Percentiles rank a stretch among this genome's conserved stretches.
These are phyloP conservation scores for Rhodofomes roseus DNA, from an alignment of 1,284 basidiomycete species.

Conservation along the genomic window DNA sequence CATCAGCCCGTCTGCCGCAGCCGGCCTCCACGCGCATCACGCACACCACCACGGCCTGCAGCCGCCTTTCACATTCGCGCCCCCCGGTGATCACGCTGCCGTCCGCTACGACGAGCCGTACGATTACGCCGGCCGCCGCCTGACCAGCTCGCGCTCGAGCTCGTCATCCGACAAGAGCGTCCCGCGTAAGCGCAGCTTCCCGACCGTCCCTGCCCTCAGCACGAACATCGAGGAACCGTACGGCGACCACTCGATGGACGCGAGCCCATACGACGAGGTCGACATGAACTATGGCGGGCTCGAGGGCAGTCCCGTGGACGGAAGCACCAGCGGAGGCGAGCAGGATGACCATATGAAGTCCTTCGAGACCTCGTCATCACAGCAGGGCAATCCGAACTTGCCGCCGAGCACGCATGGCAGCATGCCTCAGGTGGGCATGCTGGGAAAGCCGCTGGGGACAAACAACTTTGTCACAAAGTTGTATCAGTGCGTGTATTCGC, in stretches of 20 bases:
- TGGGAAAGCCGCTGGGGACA: conserved; percentile 64
- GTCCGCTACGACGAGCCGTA: conserved; percentile 32
- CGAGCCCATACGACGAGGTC: conserved; percentile 43
- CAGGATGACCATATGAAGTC: conserved; percentile 34
- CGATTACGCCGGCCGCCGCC: conserved; percentile 27
- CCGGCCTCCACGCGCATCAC: conserved; percentile 27
- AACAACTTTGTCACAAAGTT: conserved; percentile 84
- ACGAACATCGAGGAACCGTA: conserved; percentile 35
- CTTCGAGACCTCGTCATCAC: conserved; percentile 19
- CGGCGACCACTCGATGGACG: conserved; percentile 27
- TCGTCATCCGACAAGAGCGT: conserved; percentile 47
- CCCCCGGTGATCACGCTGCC: conserved; percentile 24
- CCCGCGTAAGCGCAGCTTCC: conserved; percentile 60
- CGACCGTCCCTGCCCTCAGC: conserved; percentile 38
- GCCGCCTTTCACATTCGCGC: conserved; percentile 41
- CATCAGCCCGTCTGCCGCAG: conserved; percentile 44
- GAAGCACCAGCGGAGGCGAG: conserved; percentile 47
- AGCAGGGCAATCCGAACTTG: neutral
- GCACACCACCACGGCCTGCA: conserved; percentile 27
- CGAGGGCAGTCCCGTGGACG: conserved; percentile 51
- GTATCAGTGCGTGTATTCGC: conserved; percentile 58
- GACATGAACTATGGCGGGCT: conserved; percentile 40
- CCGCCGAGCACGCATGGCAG: conserved; percentile 11
- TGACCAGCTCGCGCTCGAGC: conserved; percentile 33
- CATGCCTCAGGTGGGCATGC: conserved; percentile 40